phyloP scores from a whole-genome alignment of 2,329 filamentous ascomycete species.

The Apiospora aurea region DNA sequence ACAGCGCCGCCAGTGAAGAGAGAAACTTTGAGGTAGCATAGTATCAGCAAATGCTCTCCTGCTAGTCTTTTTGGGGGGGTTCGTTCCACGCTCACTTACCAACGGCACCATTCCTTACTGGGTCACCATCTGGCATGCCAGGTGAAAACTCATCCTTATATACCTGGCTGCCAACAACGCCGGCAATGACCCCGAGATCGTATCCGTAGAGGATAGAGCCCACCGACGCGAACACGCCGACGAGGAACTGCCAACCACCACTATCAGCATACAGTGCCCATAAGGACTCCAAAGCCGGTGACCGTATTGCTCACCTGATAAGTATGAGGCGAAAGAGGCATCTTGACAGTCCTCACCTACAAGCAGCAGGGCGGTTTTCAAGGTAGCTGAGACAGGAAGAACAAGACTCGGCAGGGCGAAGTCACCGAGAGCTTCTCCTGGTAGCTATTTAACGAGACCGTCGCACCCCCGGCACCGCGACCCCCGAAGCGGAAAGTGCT shows the following conservation, averaged over 20 bases:
- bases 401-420: not conserved
- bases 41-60: not conserved
- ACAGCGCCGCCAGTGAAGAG: slow-evolving; percentile 77
- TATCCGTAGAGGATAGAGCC: slow-evolving; percentile 63
- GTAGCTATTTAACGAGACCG: not conserved
- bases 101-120: slow-evolving; percentile 62
- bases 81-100: not conserved
- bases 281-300: not conserved
- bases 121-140: slow-evolving; percentile 20
- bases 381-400: not conserved
- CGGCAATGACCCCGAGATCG: slow-evolving; percentile 60
- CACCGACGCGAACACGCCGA: slow-evolving; percentile 62
- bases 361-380: not conserved
- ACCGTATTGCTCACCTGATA: slow-evolving; percentile 27
- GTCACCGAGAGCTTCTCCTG: slow-evolving; percentile 3
- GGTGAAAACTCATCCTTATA: slow-evolving; percentile 51
- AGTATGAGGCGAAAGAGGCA: slow-evolving; percentile 27
- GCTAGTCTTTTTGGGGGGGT: not conserved
- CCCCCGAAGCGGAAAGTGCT: slow-evolving; percentile 5
- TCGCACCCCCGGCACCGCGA: not conserved
- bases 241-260: slow-evolving; percentile 51
- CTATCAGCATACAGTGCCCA: not conserved
- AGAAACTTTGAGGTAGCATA: slow-evolving; percentile 56
- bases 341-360: slow-evolving; percentile 24
- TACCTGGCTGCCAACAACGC: slow-evolving; percentile 57